Percentiles rank a stretch among this genome's conserved stretches.
phyloP scores from a whole-genome alignment of 2,329 filamentous ascomycete genomes.

The Fusarium cicatricum region DNA sequence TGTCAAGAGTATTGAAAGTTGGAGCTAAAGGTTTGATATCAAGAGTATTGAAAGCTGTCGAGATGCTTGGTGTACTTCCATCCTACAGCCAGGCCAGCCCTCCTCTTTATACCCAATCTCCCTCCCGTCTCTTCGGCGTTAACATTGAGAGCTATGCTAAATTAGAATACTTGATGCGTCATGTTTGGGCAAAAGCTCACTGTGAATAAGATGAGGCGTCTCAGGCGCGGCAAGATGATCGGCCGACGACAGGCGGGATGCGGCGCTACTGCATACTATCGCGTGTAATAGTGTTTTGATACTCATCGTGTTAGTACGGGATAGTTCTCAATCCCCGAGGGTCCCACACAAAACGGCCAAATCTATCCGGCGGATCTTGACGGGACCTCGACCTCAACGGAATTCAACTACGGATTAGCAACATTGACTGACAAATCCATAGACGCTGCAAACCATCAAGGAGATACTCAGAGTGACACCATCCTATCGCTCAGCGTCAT shows the following conservation, averaged over 20 bases:
- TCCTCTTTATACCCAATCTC: background rate
- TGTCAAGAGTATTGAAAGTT: too few species aligned
- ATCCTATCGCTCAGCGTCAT: too few species aligned
- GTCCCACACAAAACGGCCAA: background rate
- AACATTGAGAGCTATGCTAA: background rate
- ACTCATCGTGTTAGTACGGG: constrained; percentile 13
- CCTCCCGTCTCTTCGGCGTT: background rate
- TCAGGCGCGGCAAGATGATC: constrained; percentile 25
- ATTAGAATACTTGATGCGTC: background rate
- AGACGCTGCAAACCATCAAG: too few species aligned
- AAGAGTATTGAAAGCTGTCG: background rate
- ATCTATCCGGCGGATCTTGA: constrained; percentile 1
- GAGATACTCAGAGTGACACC: too few species aligned
- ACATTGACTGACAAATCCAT: too few species aligned
- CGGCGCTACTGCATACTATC: background rate
- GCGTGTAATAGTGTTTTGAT: background rate
- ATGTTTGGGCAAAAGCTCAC: background rate
- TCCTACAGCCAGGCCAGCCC: background rate
- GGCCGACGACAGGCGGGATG: constrained; percentile 23
- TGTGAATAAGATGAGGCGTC: background rate
- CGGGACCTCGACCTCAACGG: background rate
- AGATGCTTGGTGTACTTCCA: background rate
- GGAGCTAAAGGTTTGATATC: too few species aligned
- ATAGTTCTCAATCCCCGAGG: constrained; percentile 6
- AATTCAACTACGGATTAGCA: too few species aligned